phyloP scores from a whole-genome alignment of 192 early-diverging fungal genomes.

The Rhizoclosmatium sp. region DNA sequence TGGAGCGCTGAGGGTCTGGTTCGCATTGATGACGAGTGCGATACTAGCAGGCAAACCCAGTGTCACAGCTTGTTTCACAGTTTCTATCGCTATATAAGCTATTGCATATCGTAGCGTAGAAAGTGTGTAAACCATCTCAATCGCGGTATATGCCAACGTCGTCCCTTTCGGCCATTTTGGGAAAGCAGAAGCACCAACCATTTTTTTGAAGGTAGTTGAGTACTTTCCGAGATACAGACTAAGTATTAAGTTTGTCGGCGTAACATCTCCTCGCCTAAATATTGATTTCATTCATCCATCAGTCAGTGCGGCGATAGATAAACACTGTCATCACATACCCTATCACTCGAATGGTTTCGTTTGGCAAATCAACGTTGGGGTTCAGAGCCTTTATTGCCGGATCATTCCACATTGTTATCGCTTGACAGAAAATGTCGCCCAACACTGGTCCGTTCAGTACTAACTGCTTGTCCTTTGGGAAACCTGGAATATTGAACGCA shows the following conservation, averaged over 20 bases:
- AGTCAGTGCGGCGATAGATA: too few species aligned
- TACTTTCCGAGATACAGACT: not conserved
- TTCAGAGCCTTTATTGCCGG: not conserved
- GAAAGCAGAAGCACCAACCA: too few species aligned
- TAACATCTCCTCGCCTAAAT: not conserved
- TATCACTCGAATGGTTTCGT: not conserved
- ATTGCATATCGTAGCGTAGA: not conserved
- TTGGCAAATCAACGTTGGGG: not conserved
- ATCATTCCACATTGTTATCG: constrained; percentile 7
- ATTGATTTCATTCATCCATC: too few species aligned
- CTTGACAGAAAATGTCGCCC: not conserved
- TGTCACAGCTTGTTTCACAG: not conserved
- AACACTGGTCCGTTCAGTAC: not conserved
- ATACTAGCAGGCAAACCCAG: not conserved
- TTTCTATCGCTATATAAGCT: not conserved
- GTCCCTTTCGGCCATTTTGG: not conserved
- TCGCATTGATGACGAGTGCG: not conserved
- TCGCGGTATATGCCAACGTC: not conserved
- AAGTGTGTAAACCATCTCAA: not conserved
- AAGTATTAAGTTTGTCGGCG: not conserved
- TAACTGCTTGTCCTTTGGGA: not conserved
- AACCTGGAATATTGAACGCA: constrained; percentile 1
- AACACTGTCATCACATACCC: not conserved
- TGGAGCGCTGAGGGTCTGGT: not conserved
- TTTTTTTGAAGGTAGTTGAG: not conserved